These are phyloP conservation scores for Vitis cinerea DNA, from an alignment of 164 flowering plant species.

Conservation along the genomic window DNA sequence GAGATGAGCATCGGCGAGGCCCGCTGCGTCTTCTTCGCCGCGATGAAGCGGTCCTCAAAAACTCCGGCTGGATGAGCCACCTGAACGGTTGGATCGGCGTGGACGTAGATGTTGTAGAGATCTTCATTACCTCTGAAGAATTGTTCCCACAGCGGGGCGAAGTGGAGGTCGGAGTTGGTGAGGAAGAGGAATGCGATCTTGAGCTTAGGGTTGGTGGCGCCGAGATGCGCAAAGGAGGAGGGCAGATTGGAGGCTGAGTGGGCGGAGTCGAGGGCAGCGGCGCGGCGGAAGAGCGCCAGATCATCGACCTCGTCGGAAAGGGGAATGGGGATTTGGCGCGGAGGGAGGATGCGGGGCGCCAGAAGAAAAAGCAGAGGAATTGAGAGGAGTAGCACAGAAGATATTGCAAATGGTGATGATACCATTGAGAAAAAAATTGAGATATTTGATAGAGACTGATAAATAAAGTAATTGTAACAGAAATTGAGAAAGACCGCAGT, in stretches of 20 bases:
- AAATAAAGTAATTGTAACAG: no score
- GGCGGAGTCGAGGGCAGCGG: constrained; percentile 23
- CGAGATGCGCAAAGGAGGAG: constrained; percentile 28
- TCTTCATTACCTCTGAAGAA: constrained; percentile 47
- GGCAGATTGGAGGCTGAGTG: constrained; percentile 19
- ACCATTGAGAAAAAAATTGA: no score
- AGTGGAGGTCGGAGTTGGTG: constrained; percentile 74
- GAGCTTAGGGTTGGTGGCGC: constrained; percentile 33
- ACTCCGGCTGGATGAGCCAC: constrained; percentile 43
- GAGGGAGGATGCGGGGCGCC: constrained; percentile 47
- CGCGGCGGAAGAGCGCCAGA: constrained; percentile 66
- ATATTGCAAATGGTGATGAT: constrained; percentile 37
- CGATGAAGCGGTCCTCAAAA: constrained; percentile 48
- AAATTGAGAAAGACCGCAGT: no score
- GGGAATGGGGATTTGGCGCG: constrained; percentile 46
- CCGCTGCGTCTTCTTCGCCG: constrained; percentile 65
- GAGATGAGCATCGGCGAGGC: constrained; percentile 81
- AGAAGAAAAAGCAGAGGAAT: constrained; percentile 46
- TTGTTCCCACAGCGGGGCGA: constrained; percentile 75
- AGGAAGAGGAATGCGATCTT: constrained; percentile 90
- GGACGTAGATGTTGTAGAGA: constrained; percentile 78
- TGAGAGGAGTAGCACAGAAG: constrained; percentile 43
- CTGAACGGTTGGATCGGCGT: constrained; percentile 70
- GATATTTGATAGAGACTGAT: no score
- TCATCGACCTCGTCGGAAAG: constrained; percentile 74